Conservation (phyloP, 2,329 filamentous ascomycete genomes). For the Acrocalymma vagum region DNA sequence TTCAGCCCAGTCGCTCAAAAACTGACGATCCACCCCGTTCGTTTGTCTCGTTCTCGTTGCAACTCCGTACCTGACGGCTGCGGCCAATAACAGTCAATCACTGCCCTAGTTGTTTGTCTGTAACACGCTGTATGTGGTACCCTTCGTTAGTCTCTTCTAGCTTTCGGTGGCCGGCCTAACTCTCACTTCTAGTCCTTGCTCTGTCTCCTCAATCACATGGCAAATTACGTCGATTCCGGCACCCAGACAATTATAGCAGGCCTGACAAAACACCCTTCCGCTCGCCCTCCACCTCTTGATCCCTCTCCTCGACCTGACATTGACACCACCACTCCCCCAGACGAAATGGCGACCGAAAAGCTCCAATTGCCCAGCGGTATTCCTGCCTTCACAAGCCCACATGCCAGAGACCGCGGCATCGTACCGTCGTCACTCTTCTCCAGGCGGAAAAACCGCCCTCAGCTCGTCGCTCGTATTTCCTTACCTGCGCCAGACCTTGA, state of each 20-base stretch:
- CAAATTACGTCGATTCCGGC: conserved; percentile 36
- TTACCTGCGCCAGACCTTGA: conserved; percentile 28
- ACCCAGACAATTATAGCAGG: conserved; percentile 43
- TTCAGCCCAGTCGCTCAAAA: no score
- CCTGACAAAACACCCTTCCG: conserved; percentile 33
- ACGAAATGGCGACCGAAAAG: conserved; percentile 36
- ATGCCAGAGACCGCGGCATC: conserved; percentile 8
- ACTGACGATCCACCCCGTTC: no score
- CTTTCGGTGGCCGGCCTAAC: conserved; percentile 13
- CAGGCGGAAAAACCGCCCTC: conserved; percentile 30
- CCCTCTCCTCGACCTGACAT: conserved; percentile 27
- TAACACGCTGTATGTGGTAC: conserved; percentile 1
- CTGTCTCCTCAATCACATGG: no score
- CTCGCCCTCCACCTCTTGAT: conserved; percentile 32
- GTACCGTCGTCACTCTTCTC: conserved; percentile 28
- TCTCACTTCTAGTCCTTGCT: conserved; percentile 29
- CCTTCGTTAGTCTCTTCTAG: conserved; percentile 10
- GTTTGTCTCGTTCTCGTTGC: background rate
- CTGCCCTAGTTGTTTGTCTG: background rate
- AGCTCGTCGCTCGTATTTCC: conserved; percentile 32
- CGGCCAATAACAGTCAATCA: conserved; percentile 1
- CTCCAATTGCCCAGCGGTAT: conserved; percentile 19
- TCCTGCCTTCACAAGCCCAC: conserved; percentile 9
- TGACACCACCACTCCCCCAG: conserved; percentile 38
- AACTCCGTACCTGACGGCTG: no score